These are phyloP conservation scores for Tetragonia tetragonoides DNA, from an alignment of 148 eudicot genomes.

Conservation along the genomic window DNA sequence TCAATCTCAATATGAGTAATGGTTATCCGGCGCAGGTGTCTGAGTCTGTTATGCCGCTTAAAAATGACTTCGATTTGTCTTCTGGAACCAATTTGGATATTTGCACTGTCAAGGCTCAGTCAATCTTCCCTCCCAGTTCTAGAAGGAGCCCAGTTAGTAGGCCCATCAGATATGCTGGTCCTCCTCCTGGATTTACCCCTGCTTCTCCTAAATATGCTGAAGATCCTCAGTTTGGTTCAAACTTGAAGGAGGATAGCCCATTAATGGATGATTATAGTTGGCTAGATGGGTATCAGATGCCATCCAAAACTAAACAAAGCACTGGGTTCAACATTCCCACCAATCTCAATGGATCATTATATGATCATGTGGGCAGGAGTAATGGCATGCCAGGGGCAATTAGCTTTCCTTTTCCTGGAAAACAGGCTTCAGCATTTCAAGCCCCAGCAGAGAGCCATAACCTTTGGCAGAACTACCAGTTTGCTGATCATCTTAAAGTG, in stretches of 20 bases:
- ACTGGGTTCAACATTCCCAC: conserved; percentile 39
- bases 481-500: conserved; percentile 40
- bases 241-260: conserved; percentile 41
- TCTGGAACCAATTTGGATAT: conserved; percentile 36
- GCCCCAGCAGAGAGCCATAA: conserved; percentile 44
- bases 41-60: conserved; percentile 41
- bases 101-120: conserved; percentile 29
- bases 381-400: conserved; percentile 43
- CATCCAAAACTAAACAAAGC: conserved; percentile 42
- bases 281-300: conserved; percentile 84
- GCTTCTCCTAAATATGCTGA: conserved; percentile 43
- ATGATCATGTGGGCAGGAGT: conserved; percentile 40
- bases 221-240: conserved; percentile 29
- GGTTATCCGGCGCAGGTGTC: conserved; percentile 36
- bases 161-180: conserved; percentile 77
- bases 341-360: conserved; percentile 38
- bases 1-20: conserved; percentile 29
- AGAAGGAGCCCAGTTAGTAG: conserved; percentile 81
- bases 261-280: conserved; percentile 84
- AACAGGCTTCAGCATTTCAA: conserved; percentile 57
- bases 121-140: conserved; percentile 37
- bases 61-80: conserved; percentile 37
- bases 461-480: conserved; percentile 51
- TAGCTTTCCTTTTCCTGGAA: conserved; percentile 93
- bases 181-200: conserved; percentile 88